Evolutionary conservation across 1,139 yeast genomes (phyloP).

Genomic region (Candida freyschussii): DNA sequence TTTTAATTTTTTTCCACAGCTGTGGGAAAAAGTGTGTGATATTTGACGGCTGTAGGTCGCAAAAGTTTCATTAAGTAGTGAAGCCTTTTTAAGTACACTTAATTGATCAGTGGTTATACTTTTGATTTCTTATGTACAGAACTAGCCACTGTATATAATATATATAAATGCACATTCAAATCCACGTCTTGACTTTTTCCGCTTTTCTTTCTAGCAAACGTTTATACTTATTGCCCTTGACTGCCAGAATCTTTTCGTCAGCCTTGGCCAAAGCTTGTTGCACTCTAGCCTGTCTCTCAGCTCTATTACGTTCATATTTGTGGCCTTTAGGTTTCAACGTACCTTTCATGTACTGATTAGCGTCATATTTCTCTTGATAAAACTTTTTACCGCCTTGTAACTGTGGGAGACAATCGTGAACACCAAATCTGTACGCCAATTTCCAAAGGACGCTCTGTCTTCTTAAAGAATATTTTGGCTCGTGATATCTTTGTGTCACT

Average conservation of each 20-base stretch:
- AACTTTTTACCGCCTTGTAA: conserved; percentile 63
- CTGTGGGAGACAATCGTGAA: conserved; percentile 74
- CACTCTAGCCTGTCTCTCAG: conserved; percentile 56
- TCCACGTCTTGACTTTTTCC: conserved; percentile 19
- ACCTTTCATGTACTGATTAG: conserved; percentile 73
- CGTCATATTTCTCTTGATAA: conserved; percentile 71
- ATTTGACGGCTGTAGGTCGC: too few relatives aligned
- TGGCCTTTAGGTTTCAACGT: conserved; percentile 74
- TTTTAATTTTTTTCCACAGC: too few relatives aligned
- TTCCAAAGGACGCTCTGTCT: conserved; percentile 84
- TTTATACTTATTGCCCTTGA: conserved; percentile 25
- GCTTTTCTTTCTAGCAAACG: conserved; percentile 22
- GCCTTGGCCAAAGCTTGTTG: conserved; percentile 64
- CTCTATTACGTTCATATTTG: conserved; percentile 71
- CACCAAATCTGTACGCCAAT: conserved; percentile 76
- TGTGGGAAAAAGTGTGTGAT: too few relatives aligned
- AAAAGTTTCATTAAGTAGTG: too few relatives aligned
- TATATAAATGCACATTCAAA: conserved; percentile 7
- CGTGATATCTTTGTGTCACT: conserved; percentile 69
- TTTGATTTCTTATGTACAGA: neutral
- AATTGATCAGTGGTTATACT: too few relatives aligned
- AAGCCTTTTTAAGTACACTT: too few relatives aligned
- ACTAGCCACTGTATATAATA: neutral
- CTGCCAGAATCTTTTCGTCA: conserved; percentile 57
- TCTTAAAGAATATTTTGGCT: conserved; percentile 75